Conservation (phyloP, 345 rosid species). For the Dipteronia sinensis region DNA sequence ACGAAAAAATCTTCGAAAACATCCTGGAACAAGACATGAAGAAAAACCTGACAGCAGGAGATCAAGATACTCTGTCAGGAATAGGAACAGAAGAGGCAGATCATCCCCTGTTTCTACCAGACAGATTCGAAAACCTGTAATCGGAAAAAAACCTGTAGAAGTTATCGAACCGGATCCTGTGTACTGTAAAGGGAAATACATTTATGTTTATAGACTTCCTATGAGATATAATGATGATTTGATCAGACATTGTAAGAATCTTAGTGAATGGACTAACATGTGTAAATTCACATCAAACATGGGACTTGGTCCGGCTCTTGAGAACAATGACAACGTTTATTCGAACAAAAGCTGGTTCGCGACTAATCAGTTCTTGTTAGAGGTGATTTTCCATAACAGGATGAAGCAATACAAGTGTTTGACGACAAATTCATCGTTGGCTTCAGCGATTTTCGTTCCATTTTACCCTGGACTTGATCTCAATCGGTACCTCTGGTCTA, state of each 20-base stretch:
- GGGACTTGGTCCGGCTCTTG: conserved; percentile 60
- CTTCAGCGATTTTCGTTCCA: conserved; percentile 76
- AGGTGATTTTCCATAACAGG: conserved; percentile 77
- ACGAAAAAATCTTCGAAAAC: not conserved
- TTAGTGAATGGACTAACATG: conserved; percentile 64
- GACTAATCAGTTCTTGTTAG: conserved; percentile 74
- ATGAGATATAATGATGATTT: conserved; percentile 63
- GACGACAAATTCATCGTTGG: conserved; percentile 62
- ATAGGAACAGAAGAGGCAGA: conserved; percentile 19
- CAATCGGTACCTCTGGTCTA: conserved; percentile 63
- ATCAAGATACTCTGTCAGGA: not conserved
- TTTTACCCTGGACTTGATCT: conserved; percentile 82
- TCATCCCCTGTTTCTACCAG: conserved; percentile 1
- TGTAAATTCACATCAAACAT: conserved; percentile 54
- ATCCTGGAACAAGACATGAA: not conserved
- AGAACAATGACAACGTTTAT: conserved; percentile 39
- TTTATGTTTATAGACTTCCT: conserved; percentile 63
- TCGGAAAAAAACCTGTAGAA: not conserved
- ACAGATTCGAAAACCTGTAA: conserved; percentile 21
- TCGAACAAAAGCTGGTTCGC: conserved; percentile 61
- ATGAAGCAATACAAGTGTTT: conserved; percentile 79
- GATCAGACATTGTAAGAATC: conserved; percentile 57
- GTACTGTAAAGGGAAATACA: conserved; percentile 50
- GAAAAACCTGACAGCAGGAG: not conserved
- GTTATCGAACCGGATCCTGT: conserved; percentile 23